These are phyloP conservation scores for Tardiomyces blankii DNA, from an alignment of 1,139 yeast species.

Conservation along the genomic window DNA sequence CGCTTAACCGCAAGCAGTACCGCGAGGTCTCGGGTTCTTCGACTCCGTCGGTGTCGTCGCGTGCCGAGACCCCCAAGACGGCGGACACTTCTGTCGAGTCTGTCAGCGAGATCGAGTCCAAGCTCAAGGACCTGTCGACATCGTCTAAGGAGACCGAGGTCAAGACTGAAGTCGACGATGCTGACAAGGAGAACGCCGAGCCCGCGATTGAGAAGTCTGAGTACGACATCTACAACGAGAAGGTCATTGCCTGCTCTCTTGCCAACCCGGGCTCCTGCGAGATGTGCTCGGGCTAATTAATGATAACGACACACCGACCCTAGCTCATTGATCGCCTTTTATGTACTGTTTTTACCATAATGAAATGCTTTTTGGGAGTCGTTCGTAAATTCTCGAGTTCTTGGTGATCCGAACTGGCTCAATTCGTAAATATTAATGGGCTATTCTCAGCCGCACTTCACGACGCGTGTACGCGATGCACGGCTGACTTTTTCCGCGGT, in stretches of 20 bases:
- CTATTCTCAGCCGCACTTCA: too few species aligned
- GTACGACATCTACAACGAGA: conserved; percentile 75
- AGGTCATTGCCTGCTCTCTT: conserved; percentile 94
- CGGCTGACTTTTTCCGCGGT: too few species aligned
- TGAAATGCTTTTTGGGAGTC: too few species aligned
- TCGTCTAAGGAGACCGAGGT: neutral
- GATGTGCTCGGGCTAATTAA: conserved; percentile 85
- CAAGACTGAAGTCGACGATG: neutral
- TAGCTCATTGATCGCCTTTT: too few species aligned
- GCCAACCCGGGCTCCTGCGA: conserved; percentile 95
- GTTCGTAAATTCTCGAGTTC: too few species aligned
- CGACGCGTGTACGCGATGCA: too few species aligned
- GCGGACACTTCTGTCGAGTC: conserved; percentile 7
- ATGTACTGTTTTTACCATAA: too few species aligned
- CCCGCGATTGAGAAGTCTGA: conserved; percentile 21
- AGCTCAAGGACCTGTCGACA: neutral
- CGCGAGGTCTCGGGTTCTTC: neutral
- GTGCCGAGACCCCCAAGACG: conserved; percentile 3
- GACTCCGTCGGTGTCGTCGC: conserved; percentile 4
- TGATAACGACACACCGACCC: neutral
- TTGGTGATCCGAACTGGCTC: too few species aligned
- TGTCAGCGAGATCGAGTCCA: conserved; percentile 3
- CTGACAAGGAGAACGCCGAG: conserved; percentile 11
- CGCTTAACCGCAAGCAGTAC: conserved; percentile 26
- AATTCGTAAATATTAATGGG: too few species aligned